Percentiles rank a stretch among this genome's conserved stretches.
phyloP scores from a whole-genome alignment of 2,329 filamentous ascomycete genomes.

The Dichotomopilus funicola region DNA sequence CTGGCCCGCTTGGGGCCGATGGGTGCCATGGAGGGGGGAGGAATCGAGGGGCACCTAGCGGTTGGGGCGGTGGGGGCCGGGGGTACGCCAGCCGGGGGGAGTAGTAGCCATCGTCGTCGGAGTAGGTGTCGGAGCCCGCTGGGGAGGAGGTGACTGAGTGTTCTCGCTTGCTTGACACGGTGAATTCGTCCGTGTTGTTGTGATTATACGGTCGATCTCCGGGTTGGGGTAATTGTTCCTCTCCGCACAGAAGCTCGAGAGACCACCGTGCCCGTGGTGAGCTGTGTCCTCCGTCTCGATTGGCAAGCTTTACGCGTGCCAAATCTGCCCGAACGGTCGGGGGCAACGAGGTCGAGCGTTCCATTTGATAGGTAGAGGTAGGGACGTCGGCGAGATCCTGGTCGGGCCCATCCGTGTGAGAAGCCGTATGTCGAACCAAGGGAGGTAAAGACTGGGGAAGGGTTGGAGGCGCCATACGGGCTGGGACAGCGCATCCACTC shows the following conservation, averaged over 20 bases:
- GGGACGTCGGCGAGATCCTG: neutral
- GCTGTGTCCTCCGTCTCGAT: neutral
- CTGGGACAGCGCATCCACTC: constrained; percentile 11
- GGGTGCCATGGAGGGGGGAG: constrained; percentile 7
- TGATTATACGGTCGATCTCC: neutral
- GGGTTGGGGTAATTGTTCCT: neutral
- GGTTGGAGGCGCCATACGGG: constrained; percentile 8
- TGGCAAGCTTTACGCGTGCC: neutral
- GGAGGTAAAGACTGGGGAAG: neutral
- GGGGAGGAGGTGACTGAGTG: neutral
- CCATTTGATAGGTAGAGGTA: neutral
- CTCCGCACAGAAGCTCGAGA: neutral
- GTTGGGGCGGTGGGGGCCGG: neutral
- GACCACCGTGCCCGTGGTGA: neutral
- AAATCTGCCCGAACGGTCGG: neutral
- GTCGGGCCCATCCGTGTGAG: constrained; percentile 3
- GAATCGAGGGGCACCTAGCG: neutral
- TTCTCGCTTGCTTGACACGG: constrained; percentile 1
- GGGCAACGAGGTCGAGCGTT: neutral
- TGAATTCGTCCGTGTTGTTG: constrained; percentile 9
- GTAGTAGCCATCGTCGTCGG: constrained; percentile 7
- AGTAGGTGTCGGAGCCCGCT: constrained; percentile 4
- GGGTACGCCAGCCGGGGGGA: neutral
- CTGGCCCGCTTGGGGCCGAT: neutral
- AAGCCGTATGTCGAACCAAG: neutral